A percentile compares a stretch with the other conserved stretches of the same genome.
These are phyloP conservation scores for Graphilbum ipis-grandicollis DNA, from an alignment of 2,329 filamentous ascomycete species.

Conservation along the genomic window DNA sequence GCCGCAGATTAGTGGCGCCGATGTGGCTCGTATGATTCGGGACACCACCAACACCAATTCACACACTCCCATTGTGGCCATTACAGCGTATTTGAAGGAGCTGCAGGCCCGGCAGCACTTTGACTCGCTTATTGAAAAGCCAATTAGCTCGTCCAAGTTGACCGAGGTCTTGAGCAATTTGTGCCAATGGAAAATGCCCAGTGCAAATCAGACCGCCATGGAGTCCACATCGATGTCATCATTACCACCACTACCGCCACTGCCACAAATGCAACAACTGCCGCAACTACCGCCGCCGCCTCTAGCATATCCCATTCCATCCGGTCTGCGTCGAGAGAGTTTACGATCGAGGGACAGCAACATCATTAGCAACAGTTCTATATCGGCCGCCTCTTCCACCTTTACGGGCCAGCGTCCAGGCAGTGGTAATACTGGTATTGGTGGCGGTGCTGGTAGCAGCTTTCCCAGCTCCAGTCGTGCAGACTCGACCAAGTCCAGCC, in stretches of 20 bases:
- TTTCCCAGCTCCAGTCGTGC: conserved; percentile 67
- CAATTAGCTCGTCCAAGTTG: conserved; percentile 80
- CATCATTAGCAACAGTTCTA: too few species aligned
- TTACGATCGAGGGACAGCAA: conserved; percentile 61
- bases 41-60: conserved; percentile 93
- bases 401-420: conserved; percentile 50
- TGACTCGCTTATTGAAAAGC: conserved; percentile 89
- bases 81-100: conserved; percentile 96
- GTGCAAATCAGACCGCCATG: conserved; percentile 27
- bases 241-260: conserved; percentile 18
- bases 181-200: conserved; percentile 83
- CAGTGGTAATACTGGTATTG: too few species aligned
- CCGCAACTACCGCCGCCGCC: conserved; percentile 8
- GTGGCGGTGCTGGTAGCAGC: conserved; percentile 62
- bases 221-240: too few species aligned
- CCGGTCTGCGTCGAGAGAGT: conserved; percentile 48
- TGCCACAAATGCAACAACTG: not conserved
- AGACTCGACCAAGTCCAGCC: conserved; percentile 75
- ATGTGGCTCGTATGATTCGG: conserved; percentile 93
- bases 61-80: conserved; percentile 86
- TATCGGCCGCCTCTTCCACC: conserved; percentile 55
- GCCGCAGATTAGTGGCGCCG: conserved; percentile 84
- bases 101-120: conserved; percentile 91
- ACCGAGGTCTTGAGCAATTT: conserved; percentile 73
- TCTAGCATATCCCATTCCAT: conserved; percentile 41